A percentile compares a stretch with the other conserved stretches of the same genome.
Evolutionary conservation across 129 eudicot genomes (phyloP).

Genomic region (carrot (Daucus carota)): DH1_v3.0 NC_030388.2:1261501-1262000

Average conservation of each 20-base stretch:
- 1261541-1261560: too few relatives aligned
- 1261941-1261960: neutral
- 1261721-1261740: too few relatives aligned
- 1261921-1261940: neutral
- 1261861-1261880: neutral
- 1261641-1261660: neutral
- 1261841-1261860: neutral
- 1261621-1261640: neutral
- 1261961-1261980: neutral
- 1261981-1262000: neutral
- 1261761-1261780: neutral
- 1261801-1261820: too few relatives aligned
- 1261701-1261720: too few relatives aligned
- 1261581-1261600: neutral
- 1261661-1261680: neutral
- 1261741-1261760: too few relatives aligned
- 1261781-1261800: conserved; percentile 42
- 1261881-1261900: neutral
- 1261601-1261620: neutral
- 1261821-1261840: too few relatives aligned
- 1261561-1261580: too few relatives aligned
- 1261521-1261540: too few relatives aligned
- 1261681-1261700: neutral
- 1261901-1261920: neutral
- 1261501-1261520: neutral